Percentiles rank a stretch among this genome's conserved stretches.
Conservation (phyloP, 495 filamentous ascomycete species). For the Penicillium steckii region DNA sequence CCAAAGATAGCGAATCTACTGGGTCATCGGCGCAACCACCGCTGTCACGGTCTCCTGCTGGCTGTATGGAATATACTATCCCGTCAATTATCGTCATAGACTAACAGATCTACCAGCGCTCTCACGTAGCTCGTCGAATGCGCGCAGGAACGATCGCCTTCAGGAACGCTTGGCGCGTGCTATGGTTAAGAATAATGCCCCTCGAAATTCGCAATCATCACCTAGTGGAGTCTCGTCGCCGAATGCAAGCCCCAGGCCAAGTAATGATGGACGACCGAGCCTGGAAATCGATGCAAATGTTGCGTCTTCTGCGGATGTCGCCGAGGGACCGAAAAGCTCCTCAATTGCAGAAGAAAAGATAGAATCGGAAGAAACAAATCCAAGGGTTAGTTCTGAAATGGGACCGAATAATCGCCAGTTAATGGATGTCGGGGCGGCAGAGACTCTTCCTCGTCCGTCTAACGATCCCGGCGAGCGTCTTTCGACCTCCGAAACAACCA, state of each 20-base stretch:
- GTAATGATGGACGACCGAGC: slow-evolving; percentile 37
- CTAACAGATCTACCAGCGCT: slow-evolving; percentile 37
- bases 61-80: slow-evolving; percentile 14
- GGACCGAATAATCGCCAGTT: slow-evolving; percentile 30
- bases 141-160: slow-evolving; percentile 69
- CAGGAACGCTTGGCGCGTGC: slow-evolving; percentile 82
- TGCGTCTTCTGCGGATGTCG: slow-evolving; percentile 16
- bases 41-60: slow-evolving; percentile 17
- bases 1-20: slow-evolving; percentile 16
- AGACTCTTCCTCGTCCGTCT: slow-evolving; percentile 10
- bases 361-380: not conserved
- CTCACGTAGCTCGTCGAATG: slow-evolving; percentile 51
- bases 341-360: slow-evolving; percentile 11
- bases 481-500: slow-evolving; percentile 4
- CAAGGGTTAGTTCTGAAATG: slow-evolving; percentile 35
- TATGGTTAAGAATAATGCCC: slow-evolving; percentile 45
- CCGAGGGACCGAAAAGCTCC: slow-evolving; percentile 15
- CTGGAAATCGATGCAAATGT: slow-evolving; percentile 35
- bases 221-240: slow-evolving; percentile 32
- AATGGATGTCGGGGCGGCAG: slow-evolving; percentile 24
- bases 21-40: slow-evolving; percentile 7
- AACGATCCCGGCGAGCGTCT: slow-evolving; percentile 16
- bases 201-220: slow-evolving; percentile 31
- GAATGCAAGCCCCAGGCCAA: slow-evolving; percentile 34
- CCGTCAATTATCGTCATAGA: not conserved